phyloP scores from a whole-genome alignment of 106 monocot species.

The Allium sativum region DNA sequence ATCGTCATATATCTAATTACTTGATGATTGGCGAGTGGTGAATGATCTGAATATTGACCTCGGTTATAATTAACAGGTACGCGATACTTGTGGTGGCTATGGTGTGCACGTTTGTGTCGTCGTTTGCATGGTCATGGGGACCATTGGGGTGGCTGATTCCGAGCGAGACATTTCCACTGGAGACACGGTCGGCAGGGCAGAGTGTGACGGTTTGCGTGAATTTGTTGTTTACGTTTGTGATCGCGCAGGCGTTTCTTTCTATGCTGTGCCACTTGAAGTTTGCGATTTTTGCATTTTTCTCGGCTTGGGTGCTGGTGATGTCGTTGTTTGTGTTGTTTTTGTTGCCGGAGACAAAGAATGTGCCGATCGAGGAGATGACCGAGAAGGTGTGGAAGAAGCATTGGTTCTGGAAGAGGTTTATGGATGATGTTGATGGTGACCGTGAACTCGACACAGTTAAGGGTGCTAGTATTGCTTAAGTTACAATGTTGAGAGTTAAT shows the following conservation, averaged over 20 bases:
- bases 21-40: too few species aligned
- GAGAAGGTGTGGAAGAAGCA: conserved; percentile 20
- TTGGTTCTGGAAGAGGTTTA: conserved; percentile 16
- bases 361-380: conserved; percentile 16
- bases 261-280: conserved; percentile 76
- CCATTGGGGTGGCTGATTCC: conserved; percentile 15
- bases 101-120: conserved; percentile 6
- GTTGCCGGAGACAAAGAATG: conserved; percentile 16
- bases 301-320: conserved; percentile 63
- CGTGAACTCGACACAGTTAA: neutral
- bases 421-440: neutral
- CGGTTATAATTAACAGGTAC: neutral
- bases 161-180: conserved; percentile 14
- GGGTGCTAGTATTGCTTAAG: neutral
- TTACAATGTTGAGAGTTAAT: too few species aligned
- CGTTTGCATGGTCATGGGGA: conserved; percentile 15
- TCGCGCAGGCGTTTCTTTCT: conserved; percentile 42
- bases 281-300: conserved; percentile 71
- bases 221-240: conserved; percentile 13
- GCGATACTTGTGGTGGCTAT: conserved; percentile 3
- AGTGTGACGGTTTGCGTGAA: conserved; percentile 13
- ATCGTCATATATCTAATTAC: too few species aligned
- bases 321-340: conserved; percentile 8
- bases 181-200: conserved; percentile 14
- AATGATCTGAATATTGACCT: too few species aligned